A percentile compares a stretch with the other conserved stretches of the same genome.
phyloP scores from a whole-genome alignment of 768 basidiomycete species.

The Lactarius pseudohatsudake region DNA sequence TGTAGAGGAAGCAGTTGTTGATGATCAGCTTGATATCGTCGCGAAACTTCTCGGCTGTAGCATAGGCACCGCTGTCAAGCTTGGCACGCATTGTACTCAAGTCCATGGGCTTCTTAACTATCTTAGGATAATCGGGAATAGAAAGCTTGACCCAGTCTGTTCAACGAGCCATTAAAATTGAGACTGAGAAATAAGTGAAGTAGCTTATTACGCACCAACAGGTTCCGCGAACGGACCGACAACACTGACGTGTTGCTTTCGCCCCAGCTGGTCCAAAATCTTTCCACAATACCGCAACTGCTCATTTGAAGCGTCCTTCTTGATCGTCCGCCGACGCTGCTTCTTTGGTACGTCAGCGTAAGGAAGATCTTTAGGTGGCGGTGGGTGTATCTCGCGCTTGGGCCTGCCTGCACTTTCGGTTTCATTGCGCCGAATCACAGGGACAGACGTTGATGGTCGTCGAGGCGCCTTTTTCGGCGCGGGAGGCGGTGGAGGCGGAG shows the following conservation, averaged over 20 bases:
- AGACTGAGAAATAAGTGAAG: conserved; percentile 3
- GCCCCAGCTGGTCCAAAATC: conserved; percentile 70
- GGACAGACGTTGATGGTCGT: conserved; percentile 77
- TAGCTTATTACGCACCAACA: conserved; percentile 65
- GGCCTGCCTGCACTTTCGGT: conserved; percentile 66
- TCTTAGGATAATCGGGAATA: conserved; percentile 80
- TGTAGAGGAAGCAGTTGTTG: conserved; percentile 90
- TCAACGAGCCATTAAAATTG: background rate
- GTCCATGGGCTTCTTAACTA: conserved; percentile 97
- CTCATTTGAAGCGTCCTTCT: conserved; percentile 70
- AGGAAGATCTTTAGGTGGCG: conserved; percentile 85
- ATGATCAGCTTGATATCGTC: conserved; percentile 95
- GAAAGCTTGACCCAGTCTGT: conserved; percentile 76
- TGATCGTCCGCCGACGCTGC: conserved; percentile 56
- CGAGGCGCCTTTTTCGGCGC: conserved; percentile 51
- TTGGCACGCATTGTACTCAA: conserved; percentile 84
- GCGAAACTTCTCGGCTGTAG: conserved; percentile 76
- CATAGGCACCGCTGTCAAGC: conserved; percentile 74
- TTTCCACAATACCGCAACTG: conserved; percentile 84
- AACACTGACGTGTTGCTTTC: conserved; percentile 70
- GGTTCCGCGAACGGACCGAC: conserved; percentile 91
- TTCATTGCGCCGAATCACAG: conserved; percentile 81
- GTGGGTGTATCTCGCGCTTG: conserved; percentile 97
- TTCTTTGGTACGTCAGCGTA: conserved; percentile 79
- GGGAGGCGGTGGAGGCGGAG: conserved; percentile 43